Conservation (phyloP, 768 basidiomycete species). For the Termitomyces sp. region DNA sequence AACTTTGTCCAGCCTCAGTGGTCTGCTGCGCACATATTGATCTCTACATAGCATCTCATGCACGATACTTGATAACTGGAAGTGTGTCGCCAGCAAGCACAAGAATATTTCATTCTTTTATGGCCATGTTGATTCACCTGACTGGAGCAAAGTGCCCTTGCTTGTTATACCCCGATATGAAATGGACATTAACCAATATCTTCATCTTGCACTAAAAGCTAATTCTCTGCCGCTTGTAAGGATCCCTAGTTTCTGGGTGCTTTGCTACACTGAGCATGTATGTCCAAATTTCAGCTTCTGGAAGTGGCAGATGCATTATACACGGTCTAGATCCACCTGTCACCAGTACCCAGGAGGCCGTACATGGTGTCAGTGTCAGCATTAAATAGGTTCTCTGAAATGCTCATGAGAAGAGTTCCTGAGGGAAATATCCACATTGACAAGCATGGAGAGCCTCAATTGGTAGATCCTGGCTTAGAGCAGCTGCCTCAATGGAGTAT, state of each 20-base stretch:
- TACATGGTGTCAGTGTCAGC: constrained; percentile 22
- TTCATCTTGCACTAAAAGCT: constrained; percentile 2
- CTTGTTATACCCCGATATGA: constrained; percentile 11
- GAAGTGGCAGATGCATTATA: constrained; percentile 22
- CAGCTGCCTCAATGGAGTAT: constrained; percentile 7
- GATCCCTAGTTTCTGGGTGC: neutral
- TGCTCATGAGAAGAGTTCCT: neutral
- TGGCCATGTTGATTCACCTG: constrained; percentile 10
- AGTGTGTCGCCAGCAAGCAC: constrained; percentile 7
- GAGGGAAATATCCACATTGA: constrained; percentile 25
- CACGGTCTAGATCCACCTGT: constrained; percentile 22
- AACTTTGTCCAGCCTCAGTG: neutral
- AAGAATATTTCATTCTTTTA: constrained; percentile 14
- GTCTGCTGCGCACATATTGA: neutral
- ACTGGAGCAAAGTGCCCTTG: constrained; percentile 8
- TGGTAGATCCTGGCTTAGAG: constrained; percentile 20
- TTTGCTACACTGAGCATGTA: neutral
- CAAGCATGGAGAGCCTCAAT: constrained; percentile 10
- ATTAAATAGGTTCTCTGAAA: neutral
- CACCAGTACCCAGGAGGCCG: constrained; percentile 22
- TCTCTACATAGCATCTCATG: constrained; percentile 4
- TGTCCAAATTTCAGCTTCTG: constrained; percentile 8
- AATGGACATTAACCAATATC: constrained; percentile 14
- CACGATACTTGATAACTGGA: constrained; percentile 16
- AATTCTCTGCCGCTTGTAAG: constrained; percentile 10